Percentiles rank a stretch among this genome's conserved stretches.
These are phyloP conservation scores for Ceriops decandra DNA, from an alignment of 345 rosid species.

Conservation along the genomic window DNA sequence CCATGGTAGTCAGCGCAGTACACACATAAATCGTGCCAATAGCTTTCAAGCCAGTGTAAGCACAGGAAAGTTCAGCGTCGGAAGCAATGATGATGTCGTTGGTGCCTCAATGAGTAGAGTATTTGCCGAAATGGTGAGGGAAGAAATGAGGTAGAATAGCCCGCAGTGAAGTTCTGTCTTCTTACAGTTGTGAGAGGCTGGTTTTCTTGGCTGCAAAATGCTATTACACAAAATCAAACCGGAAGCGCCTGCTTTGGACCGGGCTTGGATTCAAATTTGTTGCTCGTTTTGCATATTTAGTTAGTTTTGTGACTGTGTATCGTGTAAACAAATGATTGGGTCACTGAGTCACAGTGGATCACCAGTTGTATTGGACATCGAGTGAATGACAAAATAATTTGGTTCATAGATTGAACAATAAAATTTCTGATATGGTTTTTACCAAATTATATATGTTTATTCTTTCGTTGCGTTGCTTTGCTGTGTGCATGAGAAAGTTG, in stretches of 20 bases:
- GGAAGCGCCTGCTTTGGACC: neutral
- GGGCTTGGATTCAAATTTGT: constrained; percentile 7
- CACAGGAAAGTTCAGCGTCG: constrained; percentile 28
- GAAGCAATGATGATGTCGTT: constrained; percentile 35
- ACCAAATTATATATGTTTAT: no score
- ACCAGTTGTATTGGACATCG: no score
- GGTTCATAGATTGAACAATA: no score
- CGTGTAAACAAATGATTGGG: neutral
- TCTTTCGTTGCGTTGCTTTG: no score
- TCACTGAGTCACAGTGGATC: neutral
- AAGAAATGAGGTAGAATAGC: constrained; percentile 37
- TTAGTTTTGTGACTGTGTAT: neutral
- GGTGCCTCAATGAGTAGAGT: constrained; percentile 59
- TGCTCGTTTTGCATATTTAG: neutral
- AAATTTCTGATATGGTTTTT: no score
- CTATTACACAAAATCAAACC: neutral
- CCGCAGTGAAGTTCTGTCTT: no score
- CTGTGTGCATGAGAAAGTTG: no score
- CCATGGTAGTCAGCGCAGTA: neutral
- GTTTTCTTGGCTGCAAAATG: no score
- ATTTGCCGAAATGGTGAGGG: constrained; percentile 63
- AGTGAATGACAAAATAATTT: no score
- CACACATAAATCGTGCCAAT: constrained; percentile 16
- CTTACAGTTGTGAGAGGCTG: no score
- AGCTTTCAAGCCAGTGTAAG: constrained; percentile 25